Base-by-base conservation (phyloP, 306 rosid genomes). In the Prunus mongolica region DNA sequence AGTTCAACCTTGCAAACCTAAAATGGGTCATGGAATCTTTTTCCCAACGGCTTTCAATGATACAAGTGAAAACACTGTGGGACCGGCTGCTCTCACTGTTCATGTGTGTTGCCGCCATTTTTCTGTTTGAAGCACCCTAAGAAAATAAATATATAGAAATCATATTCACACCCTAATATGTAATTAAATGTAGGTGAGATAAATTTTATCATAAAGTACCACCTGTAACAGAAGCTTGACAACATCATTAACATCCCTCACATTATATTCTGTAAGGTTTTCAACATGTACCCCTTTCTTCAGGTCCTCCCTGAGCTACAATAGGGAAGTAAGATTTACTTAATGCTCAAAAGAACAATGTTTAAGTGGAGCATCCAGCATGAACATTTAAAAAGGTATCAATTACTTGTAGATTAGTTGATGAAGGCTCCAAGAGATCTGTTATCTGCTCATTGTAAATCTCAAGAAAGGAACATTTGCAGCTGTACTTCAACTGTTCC, bases 241-340 rank as follows among this genome's bases (percentile, higher is more conserved):
- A 58, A 95, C 93, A 84, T 90, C 98, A 82, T 86, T 76, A 66
- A 92, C 93, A 67, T 91, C 86, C 77, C 65, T 82, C 86, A 90
- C 98, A 24, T 72, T 67, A 68, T 85, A 83, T 85, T 95, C 97
- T 41, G 95, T 86, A 30, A 95, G 97, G 82, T 89, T 92, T 72
- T 95, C 97, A 45, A 92, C 98, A 13, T 95, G 86, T 56, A 95
- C 92, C 79, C 98, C 98, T 89, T 95, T 92, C 92, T 95, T 95
- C 93, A 82, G 57, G 85, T 95, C 98, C 86, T 95, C 98, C 86
- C 98, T 90, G 79, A 95, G 93, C 98, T 94, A 85, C 79, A 85
- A 74, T 66, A 45, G 46, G 79, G 77, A 85, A 72, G 14, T 30
- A 52, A 28, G 57, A n/a, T 28, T 55, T 45, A 71, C 44, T 25